These are phyloP conservation scores for Acacia confusa DNA, from an alignment of 306 rosid species.

Conservation along the genomic window DNA sequence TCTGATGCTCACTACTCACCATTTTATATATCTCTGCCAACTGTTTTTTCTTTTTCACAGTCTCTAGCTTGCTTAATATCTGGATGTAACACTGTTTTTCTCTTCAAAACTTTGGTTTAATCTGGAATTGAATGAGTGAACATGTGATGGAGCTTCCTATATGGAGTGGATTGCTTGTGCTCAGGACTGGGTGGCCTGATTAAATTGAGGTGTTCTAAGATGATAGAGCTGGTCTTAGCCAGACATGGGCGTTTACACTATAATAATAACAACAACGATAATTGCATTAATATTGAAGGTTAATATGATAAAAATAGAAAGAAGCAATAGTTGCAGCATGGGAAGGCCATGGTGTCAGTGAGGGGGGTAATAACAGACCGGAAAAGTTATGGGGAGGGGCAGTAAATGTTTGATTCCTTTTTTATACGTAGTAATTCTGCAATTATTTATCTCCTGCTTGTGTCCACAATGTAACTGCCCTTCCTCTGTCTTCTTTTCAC, in stretches of 20 bases:
- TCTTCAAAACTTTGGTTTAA: too few species aligned
- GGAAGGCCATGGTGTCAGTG: neutral
- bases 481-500: neutral
- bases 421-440: neutral
- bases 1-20: neutral
- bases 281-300: too few species aligned
- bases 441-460: neutral
- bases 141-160: too few species aligned
- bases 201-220: too few species aligned
- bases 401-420: neutral
- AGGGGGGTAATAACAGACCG: neutral
- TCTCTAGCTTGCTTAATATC: too few species aligned
- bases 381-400: neutral
- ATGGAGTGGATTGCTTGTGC: too few species aligned
- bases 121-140: too few species aligned
- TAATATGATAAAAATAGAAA: neutral
- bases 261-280: too few species aligned
- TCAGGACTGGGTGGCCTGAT: too few species aligned
- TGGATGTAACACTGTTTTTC: too few species aligned
- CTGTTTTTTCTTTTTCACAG: neutral
- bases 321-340: neutral
- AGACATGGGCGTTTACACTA: neutral
- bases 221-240: neutral
- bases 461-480: neutral
- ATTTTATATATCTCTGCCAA: neutral